Evolutionary conservation across 179 eudicot genomes (phyloP).

Genomic region (Beta macrorhiza): DNA sequence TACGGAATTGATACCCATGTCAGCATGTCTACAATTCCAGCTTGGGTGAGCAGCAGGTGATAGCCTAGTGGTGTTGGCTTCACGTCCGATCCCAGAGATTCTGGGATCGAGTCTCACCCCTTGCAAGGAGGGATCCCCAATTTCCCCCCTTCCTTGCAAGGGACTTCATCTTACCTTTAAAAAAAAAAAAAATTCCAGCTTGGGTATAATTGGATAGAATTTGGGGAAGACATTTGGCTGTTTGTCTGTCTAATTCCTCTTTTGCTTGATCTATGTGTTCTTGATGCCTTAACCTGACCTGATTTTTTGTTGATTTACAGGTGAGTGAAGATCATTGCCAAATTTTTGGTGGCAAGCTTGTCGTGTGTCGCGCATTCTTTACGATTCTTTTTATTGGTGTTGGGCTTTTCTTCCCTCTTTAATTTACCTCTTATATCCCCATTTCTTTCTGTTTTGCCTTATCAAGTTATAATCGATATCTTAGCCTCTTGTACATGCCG

Average conservation of each 20-base stretch:
- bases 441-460: neutral
- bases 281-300: neutral
- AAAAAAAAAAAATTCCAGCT: neutral
- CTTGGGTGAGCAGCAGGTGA: too few relatives aligned
- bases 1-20: neutral
- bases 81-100: too few relatives aligned
- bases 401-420: constrained; percentile 15
- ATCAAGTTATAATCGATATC: constrained; percentile 9
- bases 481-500: constrained; percentile 26
- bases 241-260: neutral
- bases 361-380: constrained; percentile 32
- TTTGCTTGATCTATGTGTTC: neutral
- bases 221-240: neutral
- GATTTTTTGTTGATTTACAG: constrained; percentile 10
- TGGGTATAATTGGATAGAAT: neutral
- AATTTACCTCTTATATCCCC: constrained; percentile 4
- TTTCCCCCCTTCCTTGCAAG: too few relatives aligned
- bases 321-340: constrained; percentile 27
- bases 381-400: constrained; percentile 32
- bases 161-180: too few relatives aligned
- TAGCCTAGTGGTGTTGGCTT: too few relatives aligned
- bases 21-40: neutral
- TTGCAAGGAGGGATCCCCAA: too few relatives aligned
- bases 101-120: too few relatives aligned
- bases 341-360: constrained; percentile 24